phyloP scores from a whole-genome alignment of 768 basidiomycete genomes.

The Leccinum uliginosum region DNA sequence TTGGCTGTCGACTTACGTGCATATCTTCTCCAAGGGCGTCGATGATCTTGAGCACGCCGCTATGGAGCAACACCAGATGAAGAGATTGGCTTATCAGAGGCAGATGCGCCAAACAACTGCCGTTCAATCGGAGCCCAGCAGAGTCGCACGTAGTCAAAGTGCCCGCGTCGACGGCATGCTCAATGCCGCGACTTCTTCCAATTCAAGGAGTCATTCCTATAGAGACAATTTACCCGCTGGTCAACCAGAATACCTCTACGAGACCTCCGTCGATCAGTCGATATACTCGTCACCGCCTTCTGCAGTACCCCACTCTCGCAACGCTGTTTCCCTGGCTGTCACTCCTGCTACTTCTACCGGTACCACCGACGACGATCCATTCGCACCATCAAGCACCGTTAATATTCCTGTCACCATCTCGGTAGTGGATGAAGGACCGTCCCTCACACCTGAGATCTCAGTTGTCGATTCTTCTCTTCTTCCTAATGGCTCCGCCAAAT shows the following conservation, averaged over 20 bases:
- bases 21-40: conserved; percentile 61
- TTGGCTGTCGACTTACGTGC: conserved; percentile 61
- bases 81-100: conserved; percentile 74
- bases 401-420: conserved; percentile 29
- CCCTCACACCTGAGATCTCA: conserved; percentile 15
- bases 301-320: conserved; percentile 35
- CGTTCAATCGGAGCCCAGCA: conserved; percentile 27
- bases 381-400: conserved; percentile 41
- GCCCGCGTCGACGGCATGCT: conserved; percentile 48
- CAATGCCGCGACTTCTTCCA: conserved; percentile 28
- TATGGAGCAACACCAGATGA: conserved; percentile 80
- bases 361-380: conserved; percentile 65
- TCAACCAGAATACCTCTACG: conserved; percentile 70
- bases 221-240: conserved; percentile 42
- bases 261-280: conserved; percentile 62
- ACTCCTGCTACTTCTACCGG: conserved; percentile 40
- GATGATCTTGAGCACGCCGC: conserved; percentile 77
- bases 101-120: conserved; percentile 64
- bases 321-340: conserved; percentile 38
- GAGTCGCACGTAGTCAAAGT: conserved; percentile 47
- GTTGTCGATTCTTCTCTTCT: conserved; percentile 18
- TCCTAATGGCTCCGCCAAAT: conserved; percentile 27
- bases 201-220: conserved; percentile 40
- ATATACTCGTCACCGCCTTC: conserved; percentile 37
- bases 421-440: conserved; percentile 21